phyloP scores from a whole-genome alignment of 2,329 filamentous ascomycete genomes.

The Monosporascus sp. region DNA sequence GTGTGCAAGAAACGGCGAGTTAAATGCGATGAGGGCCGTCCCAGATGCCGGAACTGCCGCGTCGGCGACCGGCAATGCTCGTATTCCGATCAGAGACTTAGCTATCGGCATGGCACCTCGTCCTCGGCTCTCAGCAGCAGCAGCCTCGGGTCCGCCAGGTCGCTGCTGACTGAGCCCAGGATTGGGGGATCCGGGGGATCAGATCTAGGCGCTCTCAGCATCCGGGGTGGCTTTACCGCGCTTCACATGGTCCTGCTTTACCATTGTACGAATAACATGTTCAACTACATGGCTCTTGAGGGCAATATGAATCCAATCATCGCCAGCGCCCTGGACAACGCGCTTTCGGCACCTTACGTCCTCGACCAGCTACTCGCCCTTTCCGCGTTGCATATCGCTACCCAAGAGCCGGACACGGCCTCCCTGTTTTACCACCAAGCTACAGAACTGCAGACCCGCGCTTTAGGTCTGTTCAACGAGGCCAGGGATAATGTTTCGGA shows the following conservation, averaged over 20 bases:
- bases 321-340: slow-evolving; percentile 1
- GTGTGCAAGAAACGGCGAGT: slow-evolving; percentile 37
- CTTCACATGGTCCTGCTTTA: not conserved
- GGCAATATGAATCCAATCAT: not conserved
- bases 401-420: slow-evolving; percentile 13
- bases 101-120: not conserved
- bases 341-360: slow-evolving; percentile 24
- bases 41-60: not conserved
- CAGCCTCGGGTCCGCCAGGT: no score
- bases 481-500: slow-evolving; percentile 11
- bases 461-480: slow-evolving; percentile 25
- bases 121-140: no score
- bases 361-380: slow-evolving; percentile 30
- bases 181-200: no score
- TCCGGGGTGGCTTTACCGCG: no score
- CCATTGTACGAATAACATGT: not conserved
- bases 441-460: slow-evolving; percentile 24
- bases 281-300: not conserved
- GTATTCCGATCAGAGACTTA: not conserved
- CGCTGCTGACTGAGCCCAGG: no score
- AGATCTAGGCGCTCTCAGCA: no score
- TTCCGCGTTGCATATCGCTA: slow-evolving; percentile 29
- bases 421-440: slow-evolving; percentile 22
- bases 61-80: not conserved
- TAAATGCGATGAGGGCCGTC: slow-evolving; percentile 1